Evolutionary conservation across 2,329 filamentous ascomycete genomes (phyloP).

Genomic region (Aspergillus pseudonomiae): DNA sequence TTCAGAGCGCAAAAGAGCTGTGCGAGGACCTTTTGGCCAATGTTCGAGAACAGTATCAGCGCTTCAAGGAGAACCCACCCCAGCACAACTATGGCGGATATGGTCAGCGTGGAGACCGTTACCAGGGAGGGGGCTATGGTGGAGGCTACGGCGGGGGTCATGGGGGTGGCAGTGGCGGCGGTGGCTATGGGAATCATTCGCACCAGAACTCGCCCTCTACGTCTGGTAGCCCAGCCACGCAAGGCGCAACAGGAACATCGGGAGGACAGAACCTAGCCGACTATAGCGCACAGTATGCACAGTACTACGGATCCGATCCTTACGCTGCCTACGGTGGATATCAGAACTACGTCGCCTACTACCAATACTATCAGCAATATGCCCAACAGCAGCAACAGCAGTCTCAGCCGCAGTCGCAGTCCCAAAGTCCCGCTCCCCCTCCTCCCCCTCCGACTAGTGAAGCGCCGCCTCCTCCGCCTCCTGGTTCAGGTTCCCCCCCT

Average conservation of each 20-base stretch:
- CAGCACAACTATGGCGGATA: slow-evolving; percentile 64
- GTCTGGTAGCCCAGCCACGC: slow-evolving; percentile 49
- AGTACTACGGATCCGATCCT: slow-evolving; percentile 79
- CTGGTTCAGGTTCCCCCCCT: slow-evolving; percentile 62
- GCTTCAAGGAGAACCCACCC: slow-evolving; percentile 81
- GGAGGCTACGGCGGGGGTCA: slow-evolving; percentile 37
- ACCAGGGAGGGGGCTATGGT: slow-evolving; percentile 47
- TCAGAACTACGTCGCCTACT: slow-evolving; percentile 65
- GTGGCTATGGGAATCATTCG: slow-evolving; percentile 40
- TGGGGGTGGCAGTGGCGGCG: slow-evolving; percentile 25
- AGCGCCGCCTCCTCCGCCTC: slow-evolving; percentile 62
- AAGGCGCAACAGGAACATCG: slow-evolving; percentile 43
- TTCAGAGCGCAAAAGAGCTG: slow-evolving; percentile 82
- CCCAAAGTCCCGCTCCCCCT: slow-evolving; percentile 54
- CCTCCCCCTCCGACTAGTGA: slow-evolving; percentile 60
- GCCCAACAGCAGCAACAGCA: slow-evolving; percentile 52
- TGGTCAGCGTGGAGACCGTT: slow-evolving; percentile 55
- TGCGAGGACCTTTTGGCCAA: slow-evolving; percentile 86
- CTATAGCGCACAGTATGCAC: slow-evolving; percentile 79
- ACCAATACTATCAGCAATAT: slow-evolving; percentile 73
- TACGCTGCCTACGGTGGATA: slow-evolving; percentile 93
- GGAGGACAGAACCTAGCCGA: slow-evolving; percentile 53
- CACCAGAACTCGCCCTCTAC: slow-evolving; percentile 45
- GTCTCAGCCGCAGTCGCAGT: slow-evolving; percentile 32
- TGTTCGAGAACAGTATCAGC: slow-evolving; percentile 86